phyloP scores from a whole-genome alignment of 139 green algal genomes.

The Yamagishiella unicocca region DNA sequence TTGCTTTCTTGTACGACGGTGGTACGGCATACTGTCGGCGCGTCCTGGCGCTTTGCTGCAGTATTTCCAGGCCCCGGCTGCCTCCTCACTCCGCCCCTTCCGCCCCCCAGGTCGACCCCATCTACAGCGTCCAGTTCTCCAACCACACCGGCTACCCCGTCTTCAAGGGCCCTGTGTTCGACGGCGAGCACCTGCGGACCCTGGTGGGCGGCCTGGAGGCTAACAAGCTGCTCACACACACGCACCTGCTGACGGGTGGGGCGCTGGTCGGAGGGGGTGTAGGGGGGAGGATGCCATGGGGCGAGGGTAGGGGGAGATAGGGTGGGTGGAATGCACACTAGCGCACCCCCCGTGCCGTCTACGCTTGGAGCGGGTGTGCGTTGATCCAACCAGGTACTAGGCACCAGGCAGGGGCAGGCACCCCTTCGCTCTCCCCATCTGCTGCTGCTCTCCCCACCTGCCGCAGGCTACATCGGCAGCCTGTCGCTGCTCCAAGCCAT shows the following conservation, averaged over 20 bases:
- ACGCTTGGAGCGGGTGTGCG: too few relatives aligned
- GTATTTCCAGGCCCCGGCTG: not conserved
- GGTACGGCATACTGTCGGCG: too few relatives aligned
- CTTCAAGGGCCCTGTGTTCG: slow-evolving; percentile 78
- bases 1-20: too few relatives aligned
- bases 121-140: slow-evolving; percentile 90
- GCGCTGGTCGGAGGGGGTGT: not conserved
- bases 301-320: not conserved
- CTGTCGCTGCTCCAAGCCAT: slow-evolving; percentile 84
- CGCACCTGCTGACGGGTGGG: slow-evolving; percentile 94
- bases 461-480: slow-evolving; percentile 91
- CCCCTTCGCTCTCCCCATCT: not conserved
- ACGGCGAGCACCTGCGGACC: slow-evolving; percentile 75
- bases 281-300: not conserved
- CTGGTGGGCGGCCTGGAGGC: slow-evolving; percentile 80
- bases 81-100: too few relatives aligned
- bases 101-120: slow-evolving; percentile 70
- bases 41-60: not conserved
- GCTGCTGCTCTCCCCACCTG: not conserved
- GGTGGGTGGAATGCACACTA: not conserved
- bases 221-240: slow-evolving; percentile 89
- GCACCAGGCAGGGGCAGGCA: not conserved
- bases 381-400: too few relatives aligned
- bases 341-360: not conserved
- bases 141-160: slow-evolving; percentile 90